These are phyloP conservation scores for Takashimella tepidaria DNA, from an alignment of 1,284 basidiomycete species.

Conservation along the genomic window DNA sequence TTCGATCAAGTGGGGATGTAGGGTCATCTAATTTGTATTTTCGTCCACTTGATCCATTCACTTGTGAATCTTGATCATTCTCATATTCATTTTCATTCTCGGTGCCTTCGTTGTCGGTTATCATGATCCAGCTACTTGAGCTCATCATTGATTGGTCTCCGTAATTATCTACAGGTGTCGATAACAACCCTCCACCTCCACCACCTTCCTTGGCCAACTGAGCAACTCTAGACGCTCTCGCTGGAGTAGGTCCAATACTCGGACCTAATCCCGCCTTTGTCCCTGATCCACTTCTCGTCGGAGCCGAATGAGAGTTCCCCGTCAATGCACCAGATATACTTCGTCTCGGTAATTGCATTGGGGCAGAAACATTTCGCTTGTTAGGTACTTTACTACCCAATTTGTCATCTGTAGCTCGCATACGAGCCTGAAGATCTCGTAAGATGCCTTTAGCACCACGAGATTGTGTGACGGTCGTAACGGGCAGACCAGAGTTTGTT, in stretches of 20 bases:
- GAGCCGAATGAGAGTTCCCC: slow-evolving; percentile 33
- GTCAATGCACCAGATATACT: neutral
- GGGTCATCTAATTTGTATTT: too few species aligned
- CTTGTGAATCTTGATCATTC: neutral
- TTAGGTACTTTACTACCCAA: slow-evolving; percentile 28
- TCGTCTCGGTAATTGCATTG: slow-evolving; percentile 22
- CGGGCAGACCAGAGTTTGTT: slow-evolving; percentile 9
- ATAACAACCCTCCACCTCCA: neutral
- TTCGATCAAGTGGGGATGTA: too few species aligned
- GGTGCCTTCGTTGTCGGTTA: slow-evolving; percentile 32
- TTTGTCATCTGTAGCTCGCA: slow-evolving; percentile 41
- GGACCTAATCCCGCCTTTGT: slow-evolving; percentile 2
- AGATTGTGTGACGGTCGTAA: slow-evolving; percentile 9
- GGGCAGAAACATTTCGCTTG: slow-evolving; percentile 43
- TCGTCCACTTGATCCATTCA: too few species aligned
- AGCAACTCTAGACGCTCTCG: slow-evolving; percentile 11
- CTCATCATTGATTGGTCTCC: slow-evolving; percentile 9
- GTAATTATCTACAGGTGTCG: neutral
- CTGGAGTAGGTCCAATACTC: slow-evolving; percentile 4
- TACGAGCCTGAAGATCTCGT: slow-evolving; percentile 36
- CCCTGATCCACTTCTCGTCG: neutral
- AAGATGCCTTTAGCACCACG: slow-evolving; percentile 31
- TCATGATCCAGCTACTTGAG: slow-evolving; percentile 43
- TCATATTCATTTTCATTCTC: slow-evolving; percentile 6
- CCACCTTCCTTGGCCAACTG: slow-evolving; percentile 15